Conservation (phyloP, 495 filamentous ascomycete species). For the Astrocystis sublimbata region DNA sequence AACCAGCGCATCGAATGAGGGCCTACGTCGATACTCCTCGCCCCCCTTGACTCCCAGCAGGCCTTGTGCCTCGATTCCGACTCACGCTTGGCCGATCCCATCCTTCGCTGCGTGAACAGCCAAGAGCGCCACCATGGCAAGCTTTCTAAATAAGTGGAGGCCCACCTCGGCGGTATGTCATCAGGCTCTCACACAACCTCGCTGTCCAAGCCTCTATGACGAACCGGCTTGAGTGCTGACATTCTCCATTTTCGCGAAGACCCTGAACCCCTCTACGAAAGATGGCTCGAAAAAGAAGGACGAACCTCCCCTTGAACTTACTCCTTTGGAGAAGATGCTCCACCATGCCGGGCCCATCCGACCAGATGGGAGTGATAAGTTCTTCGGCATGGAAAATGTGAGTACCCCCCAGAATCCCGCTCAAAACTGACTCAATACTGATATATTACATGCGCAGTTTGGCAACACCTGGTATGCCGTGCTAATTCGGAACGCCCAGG, state of each 20-base stretch:
- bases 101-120: slow-evolving; percentile 17
- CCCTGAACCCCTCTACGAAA: slow-evolving; percentile 40
- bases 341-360: slow-evolving; percentile 76
- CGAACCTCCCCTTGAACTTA: slow-evolving; percentile 63
- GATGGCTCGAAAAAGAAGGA: slow-evolving; percentile 67
- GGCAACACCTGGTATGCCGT: slow-evolving; percentile 88
- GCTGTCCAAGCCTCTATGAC: not conserved
- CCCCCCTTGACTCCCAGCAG: slow-evolving; percentile 24
- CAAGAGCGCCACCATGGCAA: slow-evolving; percentile 37
- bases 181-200: not conserved
- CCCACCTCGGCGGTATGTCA: slow-evolving; percentile 35
- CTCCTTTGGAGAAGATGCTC: slow-evolving; percentile 81
- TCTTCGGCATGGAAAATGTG: slow-evolving; percentile 98
- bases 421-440: slow-evolving; percentile 17
- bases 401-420: slow-evolving; percentile 37
- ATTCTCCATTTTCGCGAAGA: slow-evolving; percentile 26
- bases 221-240: slow-evolving; percentile 22
- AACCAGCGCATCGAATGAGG: slow-evolving; percentile 30
- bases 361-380: slow-evolving; percentile 93
- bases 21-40: slow-evolving; percentile 19
- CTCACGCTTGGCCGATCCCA: slow-evolving; percentile 7
- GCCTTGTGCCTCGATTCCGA: slow-evolving; percentile 31
- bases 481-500: not conserved
- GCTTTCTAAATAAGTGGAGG: slow-evolving; percentile 49
- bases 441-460: slow-evolving; percentile 59